Base-by-base conservation (phyloP, 371 early-diverging fungal genomes). In the Parasitella parasitica region DNA sequence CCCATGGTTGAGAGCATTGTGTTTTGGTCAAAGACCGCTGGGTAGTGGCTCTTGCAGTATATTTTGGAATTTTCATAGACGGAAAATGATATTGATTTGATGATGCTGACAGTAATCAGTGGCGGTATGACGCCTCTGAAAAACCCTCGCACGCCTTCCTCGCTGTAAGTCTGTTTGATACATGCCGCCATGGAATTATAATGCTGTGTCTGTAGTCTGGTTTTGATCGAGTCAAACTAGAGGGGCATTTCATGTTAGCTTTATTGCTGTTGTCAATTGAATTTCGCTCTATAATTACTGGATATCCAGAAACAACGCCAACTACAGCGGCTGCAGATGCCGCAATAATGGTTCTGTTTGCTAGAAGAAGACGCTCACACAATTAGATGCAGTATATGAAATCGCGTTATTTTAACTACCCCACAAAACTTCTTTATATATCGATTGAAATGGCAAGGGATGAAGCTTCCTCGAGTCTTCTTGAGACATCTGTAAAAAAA, bases 81-180 rank as follows among this genome's bases (percentile, higher is more conserved):
- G 2, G 91, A 85, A 61, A 91, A 93, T 9, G 91, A 85, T 32
- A 89, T 78, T 0, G 89, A 86, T 63, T 91, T 91, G 62, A 90
- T 87, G 18, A 89, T 79, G 26, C 91, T 87, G n/a, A 89, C 86
- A 0, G 91, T 90, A 15, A 91, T 76, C 61, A 92, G 66, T 1
- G 91, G 92, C 37, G 91, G 91, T 32, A 88, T 58, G 53, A 91
- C 81, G 24, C 92, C 89, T 67, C 93, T 77, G 67, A 88, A 93
- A 60, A 91, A 89, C 0, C 91, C 93, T 46, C 80, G 69, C 18
- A 90, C 27, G 5, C 93, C 90, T 61, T 93, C 93, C 30, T 88
- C 86, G 20, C 71, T 70, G 55, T 89, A 86, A 0, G 91, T 91
- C 48, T 80, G 70, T 37, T 76, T 78, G 18, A 89, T 84, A 62